A percentile compares a stretch with the other conserved stretches of the same genome.
Evolutionary conservation across 164 flowering plant genomes (phyloP).

Genomic region (Vitis riparia): DNA sequence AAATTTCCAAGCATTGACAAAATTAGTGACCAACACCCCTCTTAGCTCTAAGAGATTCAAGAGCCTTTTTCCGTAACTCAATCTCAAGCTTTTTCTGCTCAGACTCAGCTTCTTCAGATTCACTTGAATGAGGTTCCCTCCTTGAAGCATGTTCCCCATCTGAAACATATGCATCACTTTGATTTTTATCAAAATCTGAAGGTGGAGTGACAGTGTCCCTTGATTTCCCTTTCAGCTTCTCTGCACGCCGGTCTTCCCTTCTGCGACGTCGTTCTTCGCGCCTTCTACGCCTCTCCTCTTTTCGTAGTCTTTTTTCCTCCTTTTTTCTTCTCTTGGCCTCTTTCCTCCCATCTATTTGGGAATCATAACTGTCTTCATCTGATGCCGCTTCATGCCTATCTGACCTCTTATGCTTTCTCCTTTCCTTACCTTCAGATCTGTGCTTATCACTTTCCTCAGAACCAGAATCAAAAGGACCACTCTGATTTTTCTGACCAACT

Average conservation of each 20-base stretch:
- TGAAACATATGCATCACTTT: conserved; percentile 34
- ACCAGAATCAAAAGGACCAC: conserved; percentile 35
- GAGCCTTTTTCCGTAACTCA: conserved; percentile 89
- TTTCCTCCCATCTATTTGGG: conserved; percentile 49
- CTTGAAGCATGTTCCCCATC: conserved; percentile 42
- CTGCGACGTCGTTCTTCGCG: conserved; percentile 39
- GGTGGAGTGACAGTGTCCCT: conserved; percentile 18
- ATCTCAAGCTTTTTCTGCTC: conserved; percentile 82
- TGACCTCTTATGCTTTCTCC: conserved; percentile 46
- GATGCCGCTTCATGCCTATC: conserved; percentile 40
- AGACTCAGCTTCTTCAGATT: conserved; percentile 45
- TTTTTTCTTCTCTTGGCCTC: conserved; percentile 59
- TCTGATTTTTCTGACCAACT: conserved; percentile 24
- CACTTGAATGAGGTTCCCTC: conserved; percentile 32
- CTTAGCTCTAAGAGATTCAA: conserved; percentile 87
- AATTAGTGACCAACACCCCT: conserved; percentile 57
- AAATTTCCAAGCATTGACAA: conserved; percentile 16
- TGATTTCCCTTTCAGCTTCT: conserved; percentile 47
- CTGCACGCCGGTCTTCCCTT: conserved; percentile 48
- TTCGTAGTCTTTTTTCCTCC: conserved; percentile 53
- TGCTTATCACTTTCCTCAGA: conserved; percentile 49
- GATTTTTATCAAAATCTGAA: conserved; percentile 31
- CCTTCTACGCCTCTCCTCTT: conserved; percentile 50
- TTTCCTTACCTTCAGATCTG: conserved; percentile 36
- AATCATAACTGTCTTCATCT: conserved; percentile 56